These are phyloP conservation scores for Aureococcus anophagefferens DNA, from an alignment of 108 stramenopile species.

Conservation along the genomic window DNA sequence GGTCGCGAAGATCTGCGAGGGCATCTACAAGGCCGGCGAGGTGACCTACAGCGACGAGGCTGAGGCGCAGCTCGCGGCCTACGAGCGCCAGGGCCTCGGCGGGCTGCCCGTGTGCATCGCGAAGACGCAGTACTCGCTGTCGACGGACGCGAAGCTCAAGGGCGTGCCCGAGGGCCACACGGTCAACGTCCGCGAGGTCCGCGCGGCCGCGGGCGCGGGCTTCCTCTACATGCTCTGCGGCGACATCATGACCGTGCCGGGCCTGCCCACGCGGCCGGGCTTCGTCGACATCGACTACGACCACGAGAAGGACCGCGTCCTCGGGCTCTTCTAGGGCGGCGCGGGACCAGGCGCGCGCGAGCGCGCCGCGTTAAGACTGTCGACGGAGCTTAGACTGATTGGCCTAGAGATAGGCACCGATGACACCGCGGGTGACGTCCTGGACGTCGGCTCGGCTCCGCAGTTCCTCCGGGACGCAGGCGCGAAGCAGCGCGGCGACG, in stretches of 20 bases:
- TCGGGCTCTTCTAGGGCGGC: conserved; percentile 96
- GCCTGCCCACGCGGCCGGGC: conserved; percentile 94
- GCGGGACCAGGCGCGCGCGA: too few relatives aligned
- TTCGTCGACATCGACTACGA: conserved; percentile 88
- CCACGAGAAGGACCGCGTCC: conserved; percentile 73
- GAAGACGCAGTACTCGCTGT: conserved; percentile 96
- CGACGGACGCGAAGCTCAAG: conserved; percentile 79
- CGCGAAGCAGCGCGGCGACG: too few relatives aligned
- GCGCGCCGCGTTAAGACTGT: too few relatives aligned
- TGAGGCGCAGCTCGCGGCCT: conserved; percentile 74
- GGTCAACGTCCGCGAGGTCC: conserved; percentile 86
- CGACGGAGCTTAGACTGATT: too few relatives aligned
- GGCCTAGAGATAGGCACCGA: too few relatives aligned
- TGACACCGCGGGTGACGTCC: too few relatives aligned
- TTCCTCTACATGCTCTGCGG: conserved; percentile 93
- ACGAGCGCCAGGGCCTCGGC: conserved; percentile 78
- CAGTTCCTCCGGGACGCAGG: too few relatives aligned
- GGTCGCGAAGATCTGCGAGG: too few relatives aligned
- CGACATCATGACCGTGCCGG: conserved; percentile 98
- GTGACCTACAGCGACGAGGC: conserved; percentile 82
- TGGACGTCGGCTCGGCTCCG: too few relatives aligned
- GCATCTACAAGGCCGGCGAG: conserved; percentile 93
- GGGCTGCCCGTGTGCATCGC: conserved; percentile 94
- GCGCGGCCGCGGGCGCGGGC: conserved; percentile 91
- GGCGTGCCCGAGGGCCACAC: conserved; percentile 80